Evolutionary conservation across 306 rosid genomes (phyloP).

Genomic region (Hylodesmum podocarpum): DNA sequence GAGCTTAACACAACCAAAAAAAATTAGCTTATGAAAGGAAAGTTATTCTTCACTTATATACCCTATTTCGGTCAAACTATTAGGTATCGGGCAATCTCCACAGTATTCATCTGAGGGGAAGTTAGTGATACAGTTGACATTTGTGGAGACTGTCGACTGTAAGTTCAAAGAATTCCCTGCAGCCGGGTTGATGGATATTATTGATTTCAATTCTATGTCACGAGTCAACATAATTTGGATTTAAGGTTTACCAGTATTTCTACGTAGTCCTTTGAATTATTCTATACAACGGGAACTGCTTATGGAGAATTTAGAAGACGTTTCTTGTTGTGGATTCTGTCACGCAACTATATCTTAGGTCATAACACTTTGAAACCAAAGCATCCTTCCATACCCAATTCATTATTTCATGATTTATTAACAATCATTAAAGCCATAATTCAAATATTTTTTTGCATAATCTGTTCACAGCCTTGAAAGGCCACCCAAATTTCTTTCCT

Average conservation of each 20-base stretch:
- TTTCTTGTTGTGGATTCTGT: neutral
- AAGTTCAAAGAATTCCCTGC: neutral
- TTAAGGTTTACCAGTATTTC: neutral
- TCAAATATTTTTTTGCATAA: neutral
- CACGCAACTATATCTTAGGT: neutral
- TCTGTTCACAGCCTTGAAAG: neutral
- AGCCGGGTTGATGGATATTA: neutral
- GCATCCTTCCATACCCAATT: neutral
- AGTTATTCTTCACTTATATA: too few species aligned
- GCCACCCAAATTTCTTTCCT: neutral
- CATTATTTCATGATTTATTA: neutral
- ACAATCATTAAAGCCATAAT: neutral
- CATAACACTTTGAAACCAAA: constrained; percentile 5
- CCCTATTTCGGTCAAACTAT: too few species aligned
- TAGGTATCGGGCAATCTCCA: too few species aligned
- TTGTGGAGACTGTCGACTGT: neutral
- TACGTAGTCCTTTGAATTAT: neutral
- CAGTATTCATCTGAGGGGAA: neutral
- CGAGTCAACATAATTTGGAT: neutral
- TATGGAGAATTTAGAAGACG: neutral
- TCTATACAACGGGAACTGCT: neutral
- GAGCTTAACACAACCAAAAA: too few species aligned
- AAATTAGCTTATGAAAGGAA: too few species aligned
- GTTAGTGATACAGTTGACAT: neutral
- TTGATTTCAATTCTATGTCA: neutral